Base-by-base conservation (phyloP, 805 yeast species). In the Sugiyamaella chiloensis region DNA sequence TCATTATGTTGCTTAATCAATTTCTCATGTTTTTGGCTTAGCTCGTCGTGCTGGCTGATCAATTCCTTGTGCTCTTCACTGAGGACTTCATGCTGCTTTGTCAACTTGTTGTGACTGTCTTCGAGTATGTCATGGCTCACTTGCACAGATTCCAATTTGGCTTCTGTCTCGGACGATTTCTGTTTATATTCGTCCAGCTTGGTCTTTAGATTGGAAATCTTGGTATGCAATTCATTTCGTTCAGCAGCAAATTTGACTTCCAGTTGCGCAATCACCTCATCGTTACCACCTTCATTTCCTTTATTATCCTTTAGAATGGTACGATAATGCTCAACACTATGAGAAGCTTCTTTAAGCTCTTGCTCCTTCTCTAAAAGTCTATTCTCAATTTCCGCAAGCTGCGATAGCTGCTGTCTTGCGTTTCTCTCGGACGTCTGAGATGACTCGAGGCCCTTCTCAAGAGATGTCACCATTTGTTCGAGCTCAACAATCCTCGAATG, bases 381-480 rank as follows among this genome's bases (percentile, higher is more conserved):
- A 52, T 66, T 66, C 43, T 66, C 68, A 55, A 65, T 58, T 17
- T 63, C 64, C 4, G 70, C 70, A 40, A 66, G 59, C 12, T 61
- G 59, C 1, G 58, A 45, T 14, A 66, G 57, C 55, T 65, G 66
- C 35, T 56, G 56, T 26, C 59, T 57, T 24, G 64, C 59, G 39
- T 59, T 64, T 44, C 51, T 50, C 46, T 57, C 67, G 30, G 50
- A 52, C 52, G 46, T 46, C 32, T 58, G 55, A 30, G 59, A 49
- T 11, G 47, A 27, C 24, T 57, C 53, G 19, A 58, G 50, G 24
- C 52, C 58, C n/a, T 44, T 43, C 29, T 62, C 63, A 20, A 62
- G 48, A 19, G 48, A 50, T 11, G 57, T 24, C 9, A 61, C 54
- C 53, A 47, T 49, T 5, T 47, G 52, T 49, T 62, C 62, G 29